Percentiles rank a stretch among this genome's conserved stretches.
These are phyloP conservation scores for Phytophthora megakarya DNA, from an alignment of 352 stramenopile genomes.

Conservation along the genomic window DNA sequence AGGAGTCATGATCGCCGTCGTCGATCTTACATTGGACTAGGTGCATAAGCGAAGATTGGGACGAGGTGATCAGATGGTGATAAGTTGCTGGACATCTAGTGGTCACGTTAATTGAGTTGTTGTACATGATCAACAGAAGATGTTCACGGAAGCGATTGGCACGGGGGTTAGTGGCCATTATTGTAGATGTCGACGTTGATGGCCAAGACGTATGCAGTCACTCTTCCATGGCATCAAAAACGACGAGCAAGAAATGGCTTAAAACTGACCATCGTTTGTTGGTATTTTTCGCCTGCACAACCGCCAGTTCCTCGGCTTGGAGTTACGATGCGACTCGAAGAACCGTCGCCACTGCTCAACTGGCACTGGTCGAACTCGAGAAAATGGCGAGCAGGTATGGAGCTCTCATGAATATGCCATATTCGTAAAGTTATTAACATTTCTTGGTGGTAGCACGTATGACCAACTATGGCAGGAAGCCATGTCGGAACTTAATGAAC, in stretches of 20 bases:
- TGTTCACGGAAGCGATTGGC: constrained; percentile 33
- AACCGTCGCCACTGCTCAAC: constrained; percentile 5
- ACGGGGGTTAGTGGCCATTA: constrained; percentile 32
- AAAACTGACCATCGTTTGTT: constrained; percentile 1
- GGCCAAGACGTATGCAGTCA: constrained; percentile 2
- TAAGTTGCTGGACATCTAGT: too few species aligned
- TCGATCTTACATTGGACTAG: too few species aligned
- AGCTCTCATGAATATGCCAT: background rate
- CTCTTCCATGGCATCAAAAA: constrained; percentile 19
- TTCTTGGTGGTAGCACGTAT: constrained; percentile 67
- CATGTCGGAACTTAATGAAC: constrained; percentile 94
- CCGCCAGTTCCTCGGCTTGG: background rate
- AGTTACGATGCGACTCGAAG: constrained; percentile 1
- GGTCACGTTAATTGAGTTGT: too few species aligned
- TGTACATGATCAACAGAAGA: too few species aligned
- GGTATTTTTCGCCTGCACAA: constrained; percentile 15
- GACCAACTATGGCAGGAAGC: constrained; percentile 90
- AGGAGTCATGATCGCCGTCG: constrained; percentile 26
- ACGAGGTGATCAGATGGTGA: too few species aligned
- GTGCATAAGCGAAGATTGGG: too few species aligned
- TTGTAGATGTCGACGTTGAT: background rate
- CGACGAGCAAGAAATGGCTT: background rate
- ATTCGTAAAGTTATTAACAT: background rate
- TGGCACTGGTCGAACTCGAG: background rate
- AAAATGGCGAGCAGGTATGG: constrained; percentile 48